A percentile compares a stretch with the other conserved stretches of the same genome.
Evolutionary conservation across 768 basidiomycete species (phyloP).

Genomic region (Boletellus sp.): DNA sequence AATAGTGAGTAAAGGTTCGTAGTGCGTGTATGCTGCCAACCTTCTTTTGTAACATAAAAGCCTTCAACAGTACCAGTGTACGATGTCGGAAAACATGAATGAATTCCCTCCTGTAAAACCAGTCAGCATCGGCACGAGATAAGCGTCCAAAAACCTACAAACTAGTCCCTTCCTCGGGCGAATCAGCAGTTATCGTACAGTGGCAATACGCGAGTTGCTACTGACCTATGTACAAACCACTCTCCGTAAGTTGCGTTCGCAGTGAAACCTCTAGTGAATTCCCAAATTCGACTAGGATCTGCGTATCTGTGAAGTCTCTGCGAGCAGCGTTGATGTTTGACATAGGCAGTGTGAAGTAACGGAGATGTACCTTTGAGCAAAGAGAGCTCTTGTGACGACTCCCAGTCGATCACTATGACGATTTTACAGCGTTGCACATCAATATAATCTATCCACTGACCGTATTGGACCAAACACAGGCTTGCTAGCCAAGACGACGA

Average conservation of each 20-base stretch:
- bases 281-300: conserved; percentile 87
- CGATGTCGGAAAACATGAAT: conserved; percentile 92
- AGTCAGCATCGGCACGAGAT: neutral
- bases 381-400: conserved; percentile 89
- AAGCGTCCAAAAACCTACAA: conserved; percentile 42
- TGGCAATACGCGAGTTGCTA: neutral
- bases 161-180: conserved; percentile 54
- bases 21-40: conserved; percentile 39
- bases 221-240: conserved; percentile 92
- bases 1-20: conserved; percentile 7
- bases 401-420: conserved; percentile 80
- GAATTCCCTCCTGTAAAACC: conserved; percentile 68
- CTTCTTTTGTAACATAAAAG: conserved; percentile 89
- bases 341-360: neutral
- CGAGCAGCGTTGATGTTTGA: neutral
- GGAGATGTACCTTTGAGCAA: conserved; percentile 65
- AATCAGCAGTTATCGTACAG: conserved; percentile 7
- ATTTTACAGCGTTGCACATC: conserved; percentile 2
- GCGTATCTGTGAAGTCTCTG: conserved; percentile 84
- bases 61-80: conserved; percentile 90
- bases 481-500: conserved; percentile 88
- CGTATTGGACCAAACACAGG: conserved; percentile 94
- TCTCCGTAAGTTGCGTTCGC: conserved; percentile 81
- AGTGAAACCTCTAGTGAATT: conserved; percentile 71
- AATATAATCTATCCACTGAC: conserved; percentile 32